Evolutionary conservation across 1,139 yeast genomes (phyloP), one percentile per base, ranked within the genome.

Genomic region (Saccharomycopsis phalli): DNA sequence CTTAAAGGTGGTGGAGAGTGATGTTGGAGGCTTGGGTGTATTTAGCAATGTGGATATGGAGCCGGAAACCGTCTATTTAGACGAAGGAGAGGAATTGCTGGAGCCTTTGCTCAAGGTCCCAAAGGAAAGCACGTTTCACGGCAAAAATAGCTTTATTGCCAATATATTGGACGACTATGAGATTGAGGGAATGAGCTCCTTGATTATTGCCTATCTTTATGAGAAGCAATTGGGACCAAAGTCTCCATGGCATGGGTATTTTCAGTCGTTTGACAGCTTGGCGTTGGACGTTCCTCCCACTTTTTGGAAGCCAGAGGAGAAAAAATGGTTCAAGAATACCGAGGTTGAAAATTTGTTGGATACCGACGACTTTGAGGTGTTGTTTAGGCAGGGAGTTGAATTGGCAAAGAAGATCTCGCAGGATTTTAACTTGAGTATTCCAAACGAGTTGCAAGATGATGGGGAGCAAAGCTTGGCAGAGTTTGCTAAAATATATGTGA

Each of bases 221-320:
- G 97, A 88, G 55, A 60, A 62, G 31, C 57, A 67, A 4, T 60
- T 68, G 42, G 75, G 74, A 2, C 60, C 64, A 13, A 53, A 59
- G 2, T 81, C 94, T 11, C 95, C 95, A 2, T 88, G 96, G 96
- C 66, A 49, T 49, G 66, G 64, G 2, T 88, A 81, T 55, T 62
- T 87, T 38, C 57, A 64, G 29, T 67, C 82, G 14, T 69, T 86
- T 34, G 69, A 70, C 33, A 59, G 65, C 18, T 51, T 54, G 3
- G 49, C 53, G 10, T 45, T 60, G 14, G 56, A 60, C 10, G 45
- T 72, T 4, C 87, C 88, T 0, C 70, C 91, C 1, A 67, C 81
- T 44, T 65, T 80, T 36, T 84, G 95, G 95, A 49, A 60, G 1
- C 66, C 66, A 2, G 54, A 60, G 1, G 76, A 72, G 33, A 69